Evolutionary conservation across 2,329 filamentous ascomycete genomes (phyloP), one percentile per base, ranked within the genome.

Genomic region (Cladosporium sp.): DNA sequence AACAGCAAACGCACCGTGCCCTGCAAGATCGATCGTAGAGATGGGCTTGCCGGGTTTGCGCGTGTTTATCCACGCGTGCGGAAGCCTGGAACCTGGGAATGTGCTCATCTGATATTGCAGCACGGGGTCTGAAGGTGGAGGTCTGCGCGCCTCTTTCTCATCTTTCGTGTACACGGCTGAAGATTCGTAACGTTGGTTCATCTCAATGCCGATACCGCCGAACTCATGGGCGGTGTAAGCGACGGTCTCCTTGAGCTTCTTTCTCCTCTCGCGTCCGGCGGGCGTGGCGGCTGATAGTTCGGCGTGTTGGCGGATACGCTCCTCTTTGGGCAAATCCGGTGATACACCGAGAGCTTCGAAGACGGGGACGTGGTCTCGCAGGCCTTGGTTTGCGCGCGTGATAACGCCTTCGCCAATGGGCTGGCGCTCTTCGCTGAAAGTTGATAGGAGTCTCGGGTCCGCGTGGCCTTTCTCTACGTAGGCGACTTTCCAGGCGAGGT

Each of bases 41-140:
- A 85, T 75, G 16, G 77, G 76, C 2, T 76, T 75, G 0, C 62
- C 79, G 72, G 11, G 85, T 82, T 12, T 79, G 70, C 7, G 78
- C 70, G 23, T 79, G 80, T 74, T 87, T 18, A 89, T 76, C 88
- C 88, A 89, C 0, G 80, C 86, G 73, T 90, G 88, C 5, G 88
- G 88, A 26, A 89, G 75, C 2, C 87, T 79, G 33, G 79, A 79
- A 8, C 88, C 88, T 0, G 88, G 88, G 69, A 83, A 87, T 2
- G 87, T 89, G 59, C 69, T 72, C 14, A 73, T 66, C 53, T 73
- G 71, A 40, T 72, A 68, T 21, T 66, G 35, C n/a, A 82, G 70
- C 5, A 83, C 78, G 0, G 76, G 72, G 67, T 86, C 80, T 16
- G 64, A 67, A 3, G 73, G 73, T 21, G 66, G 67, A 18, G 69